These are phyloP conservation scores for Silene vulgaris DNA, from an alignment of 179 eudicot species.

Conservation along the genomic window DNA sequence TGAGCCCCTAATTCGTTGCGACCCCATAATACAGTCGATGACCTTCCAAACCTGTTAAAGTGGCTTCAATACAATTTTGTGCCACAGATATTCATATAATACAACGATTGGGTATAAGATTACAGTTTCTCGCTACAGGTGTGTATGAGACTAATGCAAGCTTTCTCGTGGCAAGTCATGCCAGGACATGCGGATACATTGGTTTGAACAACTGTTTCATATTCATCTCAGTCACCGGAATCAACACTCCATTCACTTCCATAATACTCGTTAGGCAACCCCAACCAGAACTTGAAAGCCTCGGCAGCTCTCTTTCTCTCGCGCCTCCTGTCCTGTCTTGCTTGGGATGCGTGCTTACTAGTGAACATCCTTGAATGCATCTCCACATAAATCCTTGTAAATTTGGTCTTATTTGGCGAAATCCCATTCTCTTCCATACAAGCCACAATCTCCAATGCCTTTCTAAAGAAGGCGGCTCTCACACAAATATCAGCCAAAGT, in stretches of 20 bases:
- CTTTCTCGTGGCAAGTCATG: too few relatives aligned
- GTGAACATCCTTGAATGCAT: slow-evolving; percentile 99
- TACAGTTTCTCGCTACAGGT: too few relatives aligned
- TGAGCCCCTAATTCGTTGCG: too few relatives aligned
- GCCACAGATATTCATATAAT: too few relatives aligned
- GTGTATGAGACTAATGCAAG: too few relatives aligned
- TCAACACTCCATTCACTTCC: slow-evolving; percentile 75
- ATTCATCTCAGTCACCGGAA: slow-evolving; percentile 34
- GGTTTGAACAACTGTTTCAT: slow-evolving; percentile 15
- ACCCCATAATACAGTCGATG: too few relatives aligned
- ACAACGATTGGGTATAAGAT: too few relatives aligned
- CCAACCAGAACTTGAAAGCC: slow-evolving; percentile 98
- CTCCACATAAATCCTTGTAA: slow-evolving; percentile 84
- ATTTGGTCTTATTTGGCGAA: slow-evolving; percentile 83
- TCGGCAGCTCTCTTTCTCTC: slow-evolving; percentile 95
- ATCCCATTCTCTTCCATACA: slow-evolving; percentile 94
- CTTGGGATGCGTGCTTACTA: slow-evolving; percentile 90
- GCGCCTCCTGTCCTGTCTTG: slow-evolving; percentile 77
- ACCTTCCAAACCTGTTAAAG: too few relatives aligned
- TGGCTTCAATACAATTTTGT: too few relatives aligned
- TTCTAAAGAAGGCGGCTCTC: slow-evolving; percentile 91
- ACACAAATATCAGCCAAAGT: slow-evolving; percentile 90
- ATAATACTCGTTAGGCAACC: slow-evolving; percentile 86
- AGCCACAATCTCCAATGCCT: slow-evolving; percentile 95
- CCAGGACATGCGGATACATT: not conserved